Evolutionary conservation across 2,329 filamentous ascomycete genomes (phyloP).

Genomic region (Stachybotrys chlorohalonatus): DNA sequence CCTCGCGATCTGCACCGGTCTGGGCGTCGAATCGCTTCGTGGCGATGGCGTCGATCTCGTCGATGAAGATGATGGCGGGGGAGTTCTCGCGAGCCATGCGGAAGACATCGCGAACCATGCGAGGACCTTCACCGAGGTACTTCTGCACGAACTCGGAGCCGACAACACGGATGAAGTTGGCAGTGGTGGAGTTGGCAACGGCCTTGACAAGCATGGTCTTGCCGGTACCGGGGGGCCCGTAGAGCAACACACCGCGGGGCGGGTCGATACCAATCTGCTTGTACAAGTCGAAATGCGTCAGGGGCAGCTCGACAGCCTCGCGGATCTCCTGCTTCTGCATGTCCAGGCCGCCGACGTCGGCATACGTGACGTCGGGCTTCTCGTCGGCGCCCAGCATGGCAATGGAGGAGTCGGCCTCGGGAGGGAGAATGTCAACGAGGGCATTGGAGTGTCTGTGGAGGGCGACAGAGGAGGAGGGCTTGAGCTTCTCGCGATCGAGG

Average conservation of each 20-base stretch:
- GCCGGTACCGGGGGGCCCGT: slow-evolving; percentile 89
- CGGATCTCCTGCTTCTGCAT: slow-evolving; percentile 99
- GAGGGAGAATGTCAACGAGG: slow-evolving; percentile 96
- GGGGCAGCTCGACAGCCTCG: slow-evolving; percentile 90
- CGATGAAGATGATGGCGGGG: slow-evolving; percentile 98
- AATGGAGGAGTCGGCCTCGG: slow-evolving; percentile 96
- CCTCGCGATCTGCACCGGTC: slow-evolving; percentile 94
- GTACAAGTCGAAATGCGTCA: slow-evolving; percentile 98
- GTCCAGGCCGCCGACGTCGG: slow-evolving; percentile 92
- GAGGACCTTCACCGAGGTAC: slow-evolving; percentile 92
- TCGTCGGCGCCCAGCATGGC: slow-evolving; percentile 95
- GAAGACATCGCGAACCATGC: slow-evolving; percentile 99
- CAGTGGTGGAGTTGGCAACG: slow-evolving; percentile 95
- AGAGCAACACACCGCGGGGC: slow-evolving; percentile 89
- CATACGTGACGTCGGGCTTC: slow-evolving; percentile 97
- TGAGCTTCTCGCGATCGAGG: slow-evolving; percentile 94
- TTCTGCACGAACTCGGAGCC: slow-evolving; percentile 99
- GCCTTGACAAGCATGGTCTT: slow-evolving; percentile 99
- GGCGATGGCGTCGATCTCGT: slow-evolving; percentile 97
- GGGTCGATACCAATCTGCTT: slow-evolving; percentile 99
- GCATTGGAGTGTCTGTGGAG: slow-evolving; percentile 98
- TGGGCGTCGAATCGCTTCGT: slow-evolving; percentile 99
- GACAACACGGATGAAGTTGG: slow-evolving; percentile 96
- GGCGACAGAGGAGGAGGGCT: slow-evolving; percentile 94
- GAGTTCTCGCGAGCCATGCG: slow-evolving; percentile 98